Evolutionary conservation across 768 basidiomycete genomes (phyloP), one percentile per base, ranked within the genome.

Genomic region (Piloderma croceum): DNA sequence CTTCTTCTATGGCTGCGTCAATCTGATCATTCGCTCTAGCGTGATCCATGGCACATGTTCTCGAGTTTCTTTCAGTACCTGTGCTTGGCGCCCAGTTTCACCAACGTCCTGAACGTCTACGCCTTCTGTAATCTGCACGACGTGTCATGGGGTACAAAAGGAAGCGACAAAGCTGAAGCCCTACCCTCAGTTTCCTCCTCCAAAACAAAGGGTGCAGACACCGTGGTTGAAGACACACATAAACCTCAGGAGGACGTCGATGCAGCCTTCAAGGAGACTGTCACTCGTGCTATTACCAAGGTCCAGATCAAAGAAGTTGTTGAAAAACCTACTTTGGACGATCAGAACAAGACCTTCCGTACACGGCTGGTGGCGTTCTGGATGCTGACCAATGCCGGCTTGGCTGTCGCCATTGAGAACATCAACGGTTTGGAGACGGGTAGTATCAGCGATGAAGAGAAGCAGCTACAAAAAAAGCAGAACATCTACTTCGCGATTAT

Each of bases 21-120:
- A n/a, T 25, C 20, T 43, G 38, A 56, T 19, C 24, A 39, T 32
- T 3, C 32, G n/a, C 36, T 44, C 22, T 45, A 91, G 86, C 81
- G 89, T 46, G 93, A 97, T 63, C 93, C 93, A 4, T 97, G 93
- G 93, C 93, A 97, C 63, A 85, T 98, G 81, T 82, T 93, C 63
- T 88, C 89, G 19, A 91, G 89, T 51, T 91, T 96, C 73, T 67
- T 83, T 51, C 93, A 93, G 58, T 94, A 93, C 58, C 67, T 94
- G 36, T 82, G 81, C 53, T 62, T 98, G 42, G 94, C 94, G 9
- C 89, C 90, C 1, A 89, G 85, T 51, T 94, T 94, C 67, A 92
- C 84, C 24, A 97, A 96, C 58, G 83, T 98, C 33, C 75, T 94
- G 52, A 94, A 94, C 63, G 88, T 93, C 25, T 97, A 97, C 59